Evolutionary conservation across 345 rosid species (phyloP).

Genomic region (Ceriops zippeliana): DNA sequence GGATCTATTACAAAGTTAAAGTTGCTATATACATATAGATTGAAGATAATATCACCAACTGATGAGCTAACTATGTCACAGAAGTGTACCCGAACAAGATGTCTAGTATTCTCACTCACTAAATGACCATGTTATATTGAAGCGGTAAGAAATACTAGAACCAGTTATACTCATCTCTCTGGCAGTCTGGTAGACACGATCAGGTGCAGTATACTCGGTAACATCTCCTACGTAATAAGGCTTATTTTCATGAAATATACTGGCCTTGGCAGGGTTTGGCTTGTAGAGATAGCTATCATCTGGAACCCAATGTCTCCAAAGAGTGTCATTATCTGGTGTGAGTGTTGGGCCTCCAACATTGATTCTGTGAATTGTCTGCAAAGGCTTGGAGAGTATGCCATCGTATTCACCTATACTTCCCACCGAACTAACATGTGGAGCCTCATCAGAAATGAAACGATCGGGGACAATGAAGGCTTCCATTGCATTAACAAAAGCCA

Average conservation of each 20-base stretch:
- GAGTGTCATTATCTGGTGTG: slow-evolving; percentile 27
- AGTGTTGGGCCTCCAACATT: slow-evolving; percentile 44
- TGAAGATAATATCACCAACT: slow-evolving; percentile 10
- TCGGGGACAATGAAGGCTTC: slow-evolving; percentile 47
- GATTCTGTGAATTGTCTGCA: slow-evolving; percentile 33
- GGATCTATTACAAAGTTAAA: slow-evolving; percentile 24
- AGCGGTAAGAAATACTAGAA: too few relatives aligned
- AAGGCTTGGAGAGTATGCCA: slow-evolving; percentile 21
- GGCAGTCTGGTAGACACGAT: slow-evolving; percentile 39
- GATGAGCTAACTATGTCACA: slow-evolving; percentile 33
- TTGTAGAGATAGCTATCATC: slow-evolving; percentile 29
- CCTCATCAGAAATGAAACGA: slow-evolving; percentile 18
- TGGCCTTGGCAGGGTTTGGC: slow-evolving; percentile 19
- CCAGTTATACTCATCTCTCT: slow-evolving; percentile 18
- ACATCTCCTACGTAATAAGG: slow-evolving; percentile 9
- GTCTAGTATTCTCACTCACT: slow-evolving; percentile 22
- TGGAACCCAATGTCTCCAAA: slow-evolving; percentile 43
- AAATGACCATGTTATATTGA: slow-evolving; percentile 49
- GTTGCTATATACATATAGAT: slow-evolving; percentile 35
- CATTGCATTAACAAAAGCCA: slow-evolving; percentile 63
- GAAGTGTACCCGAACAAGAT: slow-evolving; percentile 56
- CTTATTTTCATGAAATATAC: accelerated
- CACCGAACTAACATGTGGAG: slow-evolving; percentile 1
- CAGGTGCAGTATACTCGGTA: slow-evolving; percentile 37
- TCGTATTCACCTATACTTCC: not conserved